Evolutionary conservation across 768 basidiomycete genomes (phyloP).

Genomic region (Suillus sp.): DNA sequence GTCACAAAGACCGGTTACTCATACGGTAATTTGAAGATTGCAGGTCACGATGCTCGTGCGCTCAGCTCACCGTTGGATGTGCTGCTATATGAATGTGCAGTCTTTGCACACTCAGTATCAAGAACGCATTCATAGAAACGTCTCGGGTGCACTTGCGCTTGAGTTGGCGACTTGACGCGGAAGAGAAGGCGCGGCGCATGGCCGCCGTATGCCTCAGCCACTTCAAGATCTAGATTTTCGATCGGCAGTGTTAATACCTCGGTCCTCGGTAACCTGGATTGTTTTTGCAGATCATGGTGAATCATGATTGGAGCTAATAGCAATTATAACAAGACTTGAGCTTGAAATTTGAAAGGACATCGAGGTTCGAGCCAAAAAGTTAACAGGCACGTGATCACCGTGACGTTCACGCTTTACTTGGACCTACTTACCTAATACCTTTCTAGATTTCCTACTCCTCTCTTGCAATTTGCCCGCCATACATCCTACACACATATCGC

Average conservation of each 20-base stretch:
- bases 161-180: neutral
- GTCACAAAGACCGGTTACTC: too few species aligned
- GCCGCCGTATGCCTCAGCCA: neutral
- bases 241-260: neutral
- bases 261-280: neutral
- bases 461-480: neutral
- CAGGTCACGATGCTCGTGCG: too few species aligned
- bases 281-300: neutral
- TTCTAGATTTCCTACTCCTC: neutral
- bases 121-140: too few species aligned
- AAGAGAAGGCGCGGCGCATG: too few species aligned
- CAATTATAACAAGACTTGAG: too few species aligned
- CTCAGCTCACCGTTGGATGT: too few species aligned
- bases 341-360: too few species aligned
- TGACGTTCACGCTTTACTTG: neutral
- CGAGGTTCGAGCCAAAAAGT: neutral
- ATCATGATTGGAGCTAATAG: neutral
- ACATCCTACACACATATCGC: neutral
- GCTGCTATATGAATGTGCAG: too few species aligned
- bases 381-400: constrained; percentile 1
- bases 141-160: neutral
- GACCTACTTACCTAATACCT: too few species aligned
- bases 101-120: too few species aligned
- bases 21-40: too few species aligned
- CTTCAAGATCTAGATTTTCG: neutral